Percentiles rank a stretch among this genome's conserved stretches.
phyloP scores from a whole-genome alignment of 2,329 filamentous ascomycete species.

The Aspergillus ochraceus region DNA sequence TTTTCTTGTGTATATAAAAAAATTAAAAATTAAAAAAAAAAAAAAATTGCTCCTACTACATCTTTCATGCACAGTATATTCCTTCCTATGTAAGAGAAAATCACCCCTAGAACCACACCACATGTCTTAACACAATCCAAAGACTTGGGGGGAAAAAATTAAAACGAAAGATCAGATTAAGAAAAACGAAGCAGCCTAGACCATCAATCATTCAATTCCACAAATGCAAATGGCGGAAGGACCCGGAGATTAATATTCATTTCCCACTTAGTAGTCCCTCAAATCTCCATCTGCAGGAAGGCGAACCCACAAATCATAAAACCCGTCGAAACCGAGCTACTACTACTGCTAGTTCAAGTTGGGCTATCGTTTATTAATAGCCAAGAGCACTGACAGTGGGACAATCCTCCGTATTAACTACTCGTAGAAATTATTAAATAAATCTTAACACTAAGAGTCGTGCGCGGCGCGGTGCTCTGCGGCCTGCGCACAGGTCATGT shows the following conservation, averaged over 20 bases:
- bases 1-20: neutral
- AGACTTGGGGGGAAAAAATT: too few relatives aligned
- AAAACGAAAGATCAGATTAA: too few relatives aligned
- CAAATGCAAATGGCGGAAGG: neutral
- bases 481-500: neutral
- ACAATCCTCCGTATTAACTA: too few relatives aligned
- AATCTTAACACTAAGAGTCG: too few relatives aligned
- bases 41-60: neutral
- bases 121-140: too few relatives aligned
- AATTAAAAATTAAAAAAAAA: neutral
- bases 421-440: too few relatives aligned
- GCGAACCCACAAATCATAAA: neutral
- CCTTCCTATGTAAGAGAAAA: too few relatives aligned
- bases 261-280: neutral
- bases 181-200: neutral
- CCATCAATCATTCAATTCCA: neutral
- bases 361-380: too few relatives aligned
- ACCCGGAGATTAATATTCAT: neutral
- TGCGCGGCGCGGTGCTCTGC: too few relatives aligned
- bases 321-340: too few relatives aligned
- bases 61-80: constrained; percentile 21
- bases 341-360: neutral
- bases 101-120: too few relatives aligned
- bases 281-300: neutral
- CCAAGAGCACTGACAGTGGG: too few relatives aligned